Evolutionary conservation across 192 early-diverging fungal species (phyloP).

Genomic region (Geranomyces michiganensis): DNA sequence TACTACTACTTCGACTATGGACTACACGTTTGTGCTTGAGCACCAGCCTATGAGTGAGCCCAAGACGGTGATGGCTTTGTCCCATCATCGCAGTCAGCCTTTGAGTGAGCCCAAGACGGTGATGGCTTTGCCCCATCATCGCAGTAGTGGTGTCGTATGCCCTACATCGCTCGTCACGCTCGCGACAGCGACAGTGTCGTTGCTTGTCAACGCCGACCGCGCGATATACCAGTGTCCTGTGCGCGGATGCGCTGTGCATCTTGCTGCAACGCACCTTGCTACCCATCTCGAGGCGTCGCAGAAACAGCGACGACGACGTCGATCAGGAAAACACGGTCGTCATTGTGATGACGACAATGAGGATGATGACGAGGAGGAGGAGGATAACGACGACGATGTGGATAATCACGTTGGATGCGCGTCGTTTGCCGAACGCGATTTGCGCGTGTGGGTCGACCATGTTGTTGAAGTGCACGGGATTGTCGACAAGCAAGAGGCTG

Average conservation of each 20-base stretch:
- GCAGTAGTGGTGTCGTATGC: not conserved
- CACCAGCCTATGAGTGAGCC: too few species aligned
- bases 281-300: constrained; percentile 18
- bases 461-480: constrained; percentile 21
- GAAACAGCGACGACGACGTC: too few species aligned
- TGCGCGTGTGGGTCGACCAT: constrained; percentile 18
- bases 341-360: too few species aligned
- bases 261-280: constrained; percentile 10
- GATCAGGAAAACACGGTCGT: too few species aligned
- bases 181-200: constrained; percentile 3
- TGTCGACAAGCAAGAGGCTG: not conserved
- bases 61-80: not conserved
- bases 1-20: too few species aligned
- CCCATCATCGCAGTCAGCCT: not conserved
- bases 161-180: constrained; percentile 18
- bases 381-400: too few species aligned
- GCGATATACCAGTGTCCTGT: constrained; percentile 31
- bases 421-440: constrained; percentile 3
- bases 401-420: not conserved
- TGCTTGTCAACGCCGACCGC: constrained; percentile 25
- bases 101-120: too few species aligned
- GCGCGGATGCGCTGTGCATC: constrained; percentile 12
- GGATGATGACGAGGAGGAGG: too few species aligned
- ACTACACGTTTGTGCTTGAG: too few species aligned
- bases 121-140: not conserved